Base-by-base conservation (phyloP, 257 asterid species). In the Cordia subcordata region DNA sequence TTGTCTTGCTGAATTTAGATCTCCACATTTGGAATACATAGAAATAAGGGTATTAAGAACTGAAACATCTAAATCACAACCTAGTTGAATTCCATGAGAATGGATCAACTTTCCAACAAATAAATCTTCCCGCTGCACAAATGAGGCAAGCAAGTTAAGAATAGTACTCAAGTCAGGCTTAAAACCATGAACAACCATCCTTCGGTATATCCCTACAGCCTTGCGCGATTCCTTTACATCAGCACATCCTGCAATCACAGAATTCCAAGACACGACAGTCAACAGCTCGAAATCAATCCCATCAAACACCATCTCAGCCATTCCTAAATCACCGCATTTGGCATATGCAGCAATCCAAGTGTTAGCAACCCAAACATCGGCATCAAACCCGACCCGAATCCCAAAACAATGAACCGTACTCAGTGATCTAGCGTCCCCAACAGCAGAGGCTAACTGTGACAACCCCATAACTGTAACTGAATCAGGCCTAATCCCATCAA, bases 191-290 rank as follows among this genome's bases (percentile, higher is more conserved):
- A 61, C 13, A 65, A 84, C 70, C 95, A 86, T 79, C 57, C 60
- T 10, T 11, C 22, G 45, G 50, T 86, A 86, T 18, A 78, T 57
- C 62, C 58, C 44, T 18, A 76, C n/a, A 5, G 85, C 77, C 62
- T 72, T 84, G 57, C 40, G 45, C 18, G 81, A 69, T 58, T 84
- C 81, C 58, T 68, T 81, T 20, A 63, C 61, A 71, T 40, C 60
- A 46, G 85, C 73, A 66, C 63, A 87, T 11, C 90, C 94, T 8
- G 83, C 59, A 50, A 87, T 80, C 74, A 82, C 20, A 12, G 94
- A 85, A 65, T 84, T 87, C 94, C 94, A 87, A 3, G 95, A 87
- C 39, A 87, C 82, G 8, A 76, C 75, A 44, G 71, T 78, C 66
- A 78, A 61, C 63, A 55, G 55, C 50, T 47, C 46, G 32, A 21